A percentile compares a stretch with the other conserved stretches of the same genome.
phyloP scores from a whole-genome alignment of 2,329 filamentous ascomycete species.

The Hymenoscyphus repandus region DNA sequence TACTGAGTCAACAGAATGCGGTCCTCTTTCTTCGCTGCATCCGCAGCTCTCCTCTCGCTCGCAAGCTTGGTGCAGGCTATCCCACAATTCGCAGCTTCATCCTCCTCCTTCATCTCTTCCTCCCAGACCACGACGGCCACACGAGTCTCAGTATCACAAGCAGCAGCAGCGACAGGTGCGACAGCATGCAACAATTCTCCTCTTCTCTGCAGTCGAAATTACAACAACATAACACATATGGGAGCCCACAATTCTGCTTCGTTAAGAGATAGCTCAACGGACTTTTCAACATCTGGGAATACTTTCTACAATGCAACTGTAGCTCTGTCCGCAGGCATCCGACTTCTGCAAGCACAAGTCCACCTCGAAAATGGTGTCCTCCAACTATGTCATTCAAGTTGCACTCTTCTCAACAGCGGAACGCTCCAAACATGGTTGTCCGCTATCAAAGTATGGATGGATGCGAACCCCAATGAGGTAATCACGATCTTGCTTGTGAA shows the following conservation, averaged over 20 bases:
- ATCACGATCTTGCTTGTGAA: constrained; percentile 61
- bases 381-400: constrained; percentile 55
- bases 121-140: constrained; percentile 13
- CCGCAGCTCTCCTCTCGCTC: constrained; percentile 23
- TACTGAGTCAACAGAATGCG: constrained; percentile 8
- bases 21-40: constrained; percentile 19
- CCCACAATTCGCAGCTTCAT: constrained; percentile 20
- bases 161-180: constrained; percentile 22
- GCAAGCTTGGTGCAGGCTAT: constrained; percentile 17
- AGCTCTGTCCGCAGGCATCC: constrained; percentile 57
- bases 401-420: constrained; percentile 54
- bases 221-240: constrained; percentile 73
- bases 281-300: constrained; percentile 43
- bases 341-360: constrained; percentile 60
- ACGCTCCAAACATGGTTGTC: constrained; percentile 49
- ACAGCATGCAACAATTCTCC: constrained; percentile 73
- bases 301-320: constrained; percentile 53
- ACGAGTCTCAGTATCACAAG: constrained; percentile 11
- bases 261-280: constrained; percentile 41
- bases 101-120: constrained; percentile 4
- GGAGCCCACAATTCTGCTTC: constrained; percentile 64
- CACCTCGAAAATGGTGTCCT: constrained; percentile 48
- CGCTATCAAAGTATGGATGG: constrained; percentile 56
- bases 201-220: constrained; percentile 62
- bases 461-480: constrained; percentile 53